Evolutionary conservation across 345 rosid species (phyloP), one percentile per base, ranked within the genome.

Genomic region (Pelargonium nanum): DNA sequence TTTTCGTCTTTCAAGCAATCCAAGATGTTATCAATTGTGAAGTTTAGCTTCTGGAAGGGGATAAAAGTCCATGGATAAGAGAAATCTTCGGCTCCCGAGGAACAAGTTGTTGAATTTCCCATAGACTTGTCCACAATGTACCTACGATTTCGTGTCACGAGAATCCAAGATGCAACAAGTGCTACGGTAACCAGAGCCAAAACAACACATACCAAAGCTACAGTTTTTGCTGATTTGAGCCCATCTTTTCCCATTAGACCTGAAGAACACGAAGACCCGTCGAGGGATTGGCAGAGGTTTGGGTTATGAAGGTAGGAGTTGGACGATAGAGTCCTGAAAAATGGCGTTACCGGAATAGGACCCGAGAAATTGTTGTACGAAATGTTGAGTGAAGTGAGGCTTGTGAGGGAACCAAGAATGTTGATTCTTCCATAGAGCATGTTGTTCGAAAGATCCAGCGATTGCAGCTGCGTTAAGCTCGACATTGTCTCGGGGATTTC

Each of bases 41-140:
- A 85, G 64, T 70, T 76, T 45, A 87, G 83, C 73, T 87, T 89
- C 57, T 89, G 94, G 63, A 93, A 93, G 19, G 99, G 99, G 57
- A 89, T 93, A 74, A 89, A 93, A 1, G 97, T 87, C 97, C 96
- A 93, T 2, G 97, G 99, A 64, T 84, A 85, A 0, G 97, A 93
- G 68, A 89, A 89, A 63, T 93, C 99, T 51, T 93, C 98, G 19
- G 79, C 75, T 51, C 81, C 78, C 0, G 83, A 56, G 26, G 69
- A 57, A 40, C 16, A 9, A 10, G 81, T 69, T 4, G 77, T 68
- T 19, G 73, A 80, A 16, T 68, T 64, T 53, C 73, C 77, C 19
- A 77, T 51, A 52, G 86, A 68, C 69, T 87, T 92, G 51, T 84
- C 83, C 3, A 67, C 70, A 54, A 68, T 64, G 56, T 87, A 85